Conservation (phyloP, 2,329 filamentous ascomycete species). For the Chrysoporthe cubensis region DNA sequence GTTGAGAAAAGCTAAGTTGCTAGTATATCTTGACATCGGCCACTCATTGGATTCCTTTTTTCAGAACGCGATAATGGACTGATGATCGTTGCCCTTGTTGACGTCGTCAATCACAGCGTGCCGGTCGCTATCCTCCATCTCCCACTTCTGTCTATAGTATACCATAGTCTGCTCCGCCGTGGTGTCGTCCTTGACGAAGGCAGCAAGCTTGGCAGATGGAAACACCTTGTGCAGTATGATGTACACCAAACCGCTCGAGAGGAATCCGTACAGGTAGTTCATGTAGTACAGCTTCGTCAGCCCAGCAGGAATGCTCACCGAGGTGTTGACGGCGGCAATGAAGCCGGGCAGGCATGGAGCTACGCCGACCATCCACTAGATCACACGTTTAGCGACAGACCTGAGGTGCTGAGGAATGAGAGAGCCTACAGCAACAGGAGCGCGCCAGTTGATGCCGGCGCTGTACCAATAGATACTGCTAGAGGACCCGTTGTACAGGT, state of each 20-base stretch:
- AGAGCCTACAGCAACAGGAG: slow-evolving; percentile 43
- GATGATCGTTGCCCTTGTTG: neutral
- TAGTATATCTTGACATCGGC: neutral
- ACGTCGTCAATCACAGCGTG: neutral
- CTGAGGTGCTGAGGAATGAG: neutral
- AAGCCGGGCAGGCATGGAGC: slow-evolving; percentile 48
- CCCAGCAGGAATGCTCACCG: slow-evolving; percentile 40
- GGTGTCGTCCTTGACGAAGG: slow-evolving; percentile 35
- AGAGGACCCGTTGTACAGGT: slow-evolving; percentile 38
- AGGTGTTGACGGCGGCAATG: slow-evolving; percentile 43
- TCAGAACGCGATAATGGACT: neutral
- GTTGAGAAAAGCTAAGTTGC: neutral
- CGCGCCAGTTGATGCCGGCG: slow-evolving; percentile 46
- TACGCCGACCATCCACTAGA: slow-evolving; percentile 45
- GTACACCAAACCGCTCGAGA: slow-evolving; percentile 40
- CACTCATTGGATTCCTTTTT: neutral
- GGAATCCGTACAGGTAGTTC: slow-evolving; percentile 45
- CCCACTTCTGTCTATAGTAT: slow-evolving; percentile 4
- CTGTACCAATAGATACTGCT: slow-evolving; percentile 46
- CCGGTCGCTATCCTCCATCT: slow-evolving; percentile 1
- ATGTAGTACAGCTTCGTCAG: slow-evolving; percentile 45
- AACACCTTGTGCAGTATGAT: slow-evolving; percentile 38
- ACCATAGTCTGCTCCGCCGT: neutral
- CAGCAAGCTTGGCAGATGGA: slow-evolving; percentile 35
- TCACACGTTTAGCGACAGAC: neutral